Conservation (phyloP, 1,284 basidiomycete genomes). For the Cryptococcus hybrid region DNA sequence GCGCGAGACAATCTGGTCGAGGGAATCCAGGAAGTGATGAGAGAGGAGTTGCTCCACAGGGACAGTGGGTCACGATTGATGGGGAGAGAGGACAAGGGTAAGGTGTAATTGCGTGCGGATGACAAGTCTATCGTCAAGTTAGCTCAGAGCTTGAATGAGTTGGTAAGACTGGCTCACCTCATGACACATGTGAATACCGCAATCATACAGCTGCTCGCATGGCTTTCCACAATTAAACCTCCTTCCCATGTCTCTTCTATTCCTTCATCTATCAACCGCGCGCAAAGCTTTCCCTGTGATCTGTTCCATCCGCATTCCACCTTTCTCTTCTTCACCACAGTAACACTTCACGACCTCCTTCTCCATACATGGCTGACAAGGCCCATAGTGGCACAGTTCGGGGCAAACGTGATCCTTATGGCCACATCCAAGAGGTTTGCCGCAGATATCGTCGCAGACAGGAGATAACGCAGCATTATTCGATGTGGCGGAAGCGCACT, state of each 20-base stretch:
- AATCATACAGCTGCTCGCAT: slow-evolving; percentile 71
- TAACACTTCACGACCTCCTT: slow-evolving; percentile 64
- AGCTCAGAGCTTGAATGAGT: not conserved
- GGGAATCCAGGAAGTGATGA: slow-evolving; percentile 43
- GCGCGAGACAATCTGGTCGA: slow-evolving; percentile 65
- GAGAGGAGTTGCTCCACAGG: slow-evolving; percentile 70
- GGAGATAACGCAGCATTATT: slow-evolving; percentile 51
- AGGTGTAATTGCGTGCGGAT: slow-evolving; percentile 63
- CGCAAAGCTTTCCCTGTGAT: slow-evolving; percentile 37
- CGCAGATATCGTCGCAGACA: slow-evolving; percentile 68
- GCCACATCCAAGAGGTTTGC: slow-evolving; percentile 60
- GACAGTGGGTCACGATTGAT: slow-evolving; percentile 65
- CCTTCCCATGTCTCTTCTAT: slow-evolving; percentile 58
- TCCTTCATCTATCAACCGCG: slow-evolving; percentile 16
- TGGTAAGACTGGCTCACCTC: slow-evolving; percentile 46
- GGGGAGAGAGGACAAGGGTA: slow-evolving; percentile 73
- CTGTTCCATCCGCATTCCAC: slow-evolving; percentile 65
- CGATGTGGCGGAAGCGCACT: slow-evolving; percentile 58
- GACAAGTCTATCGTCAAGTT: slow-evolving; percentile 50
- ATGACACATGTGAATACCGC: slow-evolving; percentile 68
- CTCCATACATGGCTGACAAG: slow-evolving; percentile 63
- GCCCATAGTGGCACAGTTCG: slow-evolving; percentile 67
- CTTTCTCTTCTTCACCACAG: slow-evolving; percentile 67
- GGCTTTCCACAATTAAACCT: slow-evolving; percentile 63
- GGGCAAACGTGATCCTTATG: slow-evolving; percentile 57